phyloP scores from a whole-genome alignment of 2,329 filamentous ascomycete genomes.

The Phyllosticta citrichinensis region DNA sequence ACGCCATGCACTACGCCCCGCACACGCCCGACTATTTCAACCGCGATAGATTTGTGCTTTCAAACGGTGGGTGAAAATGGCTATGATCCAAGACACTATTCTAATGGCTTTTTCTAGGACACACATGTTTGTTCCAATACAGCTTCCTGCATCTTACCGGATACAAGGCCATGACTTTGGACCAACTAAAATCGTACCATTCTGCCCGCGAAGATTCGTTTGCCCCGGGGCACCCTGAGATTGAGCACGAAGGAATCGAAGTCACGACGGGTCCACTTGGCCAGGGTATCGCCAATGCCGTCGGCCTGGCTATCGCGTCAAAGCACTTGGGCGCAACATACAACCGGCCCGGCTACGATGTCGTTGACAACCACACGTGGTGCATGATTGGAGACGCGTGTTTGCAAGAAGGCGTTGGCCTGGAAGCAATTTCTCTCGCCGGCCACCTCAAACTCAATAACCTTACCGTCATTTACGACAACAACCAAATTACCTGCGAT shows the following conservation, averaged over 20 bases:
- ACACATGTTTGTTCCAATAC: slow-evolving; percentile 47
- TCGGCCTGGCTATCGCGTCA: slow-evolving; percentile 48
- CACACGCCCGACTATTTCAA: slow-evolving; percentile 49
- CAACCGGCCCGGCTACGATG: slow-evolving; percentile 39
- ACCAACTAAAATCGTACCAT: slow-evolving; percentile 48
- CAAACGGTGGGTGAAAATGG: slow-evolving; percentile 37
- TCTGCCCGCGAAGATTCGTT: slow-evolving; percentile 38
- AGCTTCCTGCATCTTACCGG: slow-evolving; percentile 43
- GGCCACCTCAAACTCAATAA: slow-evolving; percentile 48
- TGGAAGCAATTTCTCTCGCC: slow-evolving; percentile 48
- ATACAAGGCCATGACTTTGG: slow-evolving; percentile 46
- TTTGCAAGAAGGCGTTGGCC: slow-evolving; percentile 47
- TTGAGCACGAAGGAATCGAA: slow-evolving; percentile 48
- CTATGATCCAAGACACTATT: not conserved
- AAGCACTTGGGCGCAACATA: slow-evolving; percentile 47
- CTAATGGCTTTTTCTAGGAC: slow-evolving; percentile 24
- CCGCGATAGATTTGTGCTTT: slow-evolving; percentile 52
- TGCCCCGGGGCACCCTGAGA: slow-evolving; percentile 49
- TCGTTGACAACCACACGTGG: slow-evolving; percentile 44
- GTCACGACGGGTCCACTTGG: slow-evolving; percentile 51
- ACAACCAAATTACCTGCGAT: slow-evolving; percentile 52
- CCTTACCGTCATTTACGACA: slow-evolving; percentile 49
- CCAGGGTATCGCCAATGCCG: slow-evolving; percentile 51
- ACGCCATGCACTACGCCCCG: slow-evolving; percentile 51
- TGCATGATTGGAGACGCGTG: slow-evolving; percentile 52